phyloP scores from a whole-genome alignment of 73 alveolate genomes.

The Tetrahymena elliotti region DNA sequence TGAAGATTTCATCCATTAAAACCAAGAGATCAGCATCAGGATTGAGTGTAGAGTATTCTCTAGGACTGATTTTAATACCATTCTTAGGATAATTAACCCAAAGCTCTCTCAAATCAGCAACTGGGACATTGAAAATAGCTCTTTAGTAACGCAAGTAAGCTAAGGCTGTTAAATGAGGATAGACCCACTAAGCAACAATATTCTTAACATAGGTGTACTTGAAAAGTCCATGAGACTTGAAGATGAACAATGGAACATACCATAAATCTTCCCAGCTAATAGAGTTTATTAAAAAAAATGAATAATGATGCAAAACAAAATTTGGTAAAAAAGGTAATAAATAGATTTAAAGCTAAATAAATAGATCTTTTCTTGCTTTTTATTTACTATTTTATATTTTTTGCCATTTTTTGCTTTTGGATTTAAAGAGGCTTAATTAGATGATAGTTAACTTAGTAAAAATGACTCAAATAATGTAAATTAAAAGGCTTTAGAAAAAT shows the following conservation, averaged over 20 bases:
- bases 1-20: conserved; percentile 21
- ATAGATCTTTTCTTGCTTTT: no score
- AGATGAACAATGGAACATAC: conserved; percentile 15
- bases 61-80: neutral
- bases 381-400: no score
- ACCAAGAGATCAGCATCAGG: neutral
- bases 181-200: conserved; percentile 33
- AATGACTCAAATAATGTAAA: no score
- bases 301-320: neutral
- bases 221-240: neutral
- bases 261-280: conserved; percentile 22
- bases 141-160: conserved; percentile 10
- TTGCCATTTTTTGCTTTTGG: no score
- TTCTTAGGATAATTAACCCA: neutral
- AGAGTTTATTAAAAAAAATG: neutral
- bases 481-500: neutral
- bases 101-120: conserved; percentile 2
- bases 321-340: neutral
- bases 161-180: conserved; percentile 36
- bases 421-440: neutral
- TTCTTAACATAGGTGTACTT: conserved; percentile 14
- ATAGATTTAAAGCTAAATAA: no score
- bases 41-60: conserved; percentile 1
- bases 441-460: no score
- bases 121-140: neutral